These are phyloP conservation scores for Benincasa hispida DNA, from an alignment of 306 rosid species.

Conservation along the genomic window DNA sequence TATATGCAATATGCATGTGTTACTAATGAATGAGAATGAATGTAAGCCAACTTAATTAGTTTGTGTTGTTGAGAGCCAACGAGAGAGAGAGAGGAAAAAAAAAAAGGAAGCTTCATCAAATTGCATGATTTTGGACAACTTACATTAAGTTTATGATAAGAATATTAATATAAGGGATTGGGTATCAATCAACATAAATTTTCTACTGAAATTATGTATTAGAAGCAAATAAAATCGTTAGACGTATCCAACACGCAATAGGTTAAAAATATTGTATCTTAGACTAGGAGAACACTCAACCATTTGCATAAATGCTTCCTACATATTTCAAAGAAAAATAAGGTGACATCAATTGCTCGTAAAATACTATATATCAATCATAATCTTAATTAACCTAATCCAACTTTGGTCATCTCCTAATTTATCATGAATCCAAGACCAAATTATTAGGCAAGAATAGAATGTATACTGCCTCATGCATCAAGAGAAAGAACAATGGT, in stretches of 20 bases:
- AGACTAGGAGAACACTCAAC: not conserved
- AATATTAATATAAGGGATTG: not conserved
- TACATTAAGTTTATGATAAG: not conserved
- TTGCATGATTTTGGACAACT: not conserved
- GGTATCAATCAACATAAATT: not conserved
- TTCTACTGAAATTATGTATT: not conserved
- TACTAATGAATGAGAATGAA: slow-evolving; percentile 9
- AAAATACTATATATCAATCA: not conserved
- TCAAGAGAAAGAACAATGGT: not conserved
- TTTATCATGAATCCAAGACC: not conserved
- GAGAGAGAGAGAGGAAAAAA: not conserved
- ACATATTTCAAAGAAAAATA: not conserved
- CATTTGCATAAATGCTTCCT: not conserved
- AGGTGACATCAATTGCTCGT: not conserved
- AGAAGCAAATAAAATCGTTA: not conserved
- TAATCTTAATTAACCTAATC: not conserved
- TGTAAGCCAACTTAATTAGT: slow-evolving; percentile 3
- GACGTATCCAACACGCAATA: not conserved
- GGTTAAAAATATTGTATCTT: not conserved
- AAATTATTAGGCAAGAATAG: not conserved
- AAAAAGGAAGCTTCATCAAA: not conserved
- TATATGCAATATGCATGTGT: slow-evolving; percentile 3
- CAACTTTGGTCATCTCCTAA: not conserved
- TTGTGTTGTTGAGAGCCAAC: slow-evolving; percentile 7
- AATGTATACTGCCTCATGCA: not conserved